Base-by-base conservation (phyloP, 805 yeast genomes). In the Wickerhamia fluorescens region DNA sequence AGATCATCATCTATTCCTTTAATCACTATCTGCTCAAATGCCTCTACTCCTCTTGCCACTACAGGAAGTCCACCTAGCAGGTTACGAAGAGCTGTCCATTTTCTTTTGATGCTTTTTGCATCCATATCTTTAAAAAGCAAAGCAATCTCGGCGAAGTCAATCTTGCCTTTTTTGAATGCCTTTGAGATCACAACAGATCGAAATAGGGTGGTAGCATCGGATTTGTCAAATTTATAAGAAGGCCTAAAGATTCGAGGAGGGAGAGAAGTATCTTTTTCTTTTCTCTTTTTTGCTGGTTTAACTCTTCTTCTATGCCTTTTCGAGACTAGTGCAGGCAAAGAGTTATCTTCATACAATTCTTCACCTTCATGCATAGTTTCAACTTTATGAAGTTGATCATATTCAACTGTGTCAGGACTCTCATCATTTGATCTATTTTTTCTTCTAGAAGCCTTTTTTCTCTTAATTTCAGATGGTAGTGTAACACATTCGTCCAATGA, bases 41-140 rank as follows among this genome's bases (percentile, higher is more conserved):
- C 68, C 24, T 67, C 70, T 24, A 81, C 60, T 0, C 78, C 81
- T 28, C 68, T 63, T 10, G 56, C 52, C 0, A 92, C 92, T 21
- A 78, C 72, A 6, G 43, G 44, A 3, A 51, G 37, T 6, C 70
- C 68, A 36, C 70, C 65, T 41, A 61, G 44, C 47, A 47, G 58
- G 23, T 73, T 70, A 24, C 84, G 66, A 6, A 82, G 65, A 12
- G 71, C 61, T 2, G 80, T 73, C 96, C 96, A 88, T 35, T 72
- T 76, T 28, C 73, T 71, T 37, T 66, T 68, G 16, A 79, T 53
- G 7, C 65, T 58, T 6, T 65, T 71, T 2, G 69, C 56, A 16
- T 47, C 53, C 19, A 57, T 45, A 11, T 51, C 66, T 4, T 56
- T 62, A 26, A 82, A 69, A 5, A 73, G 48, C 0, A 44, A 45